A percentile compares a stretch with the other conserved stretches of the same genome.
These are phyloP conservation scores for Obelidium mucronatum DNA, from an alignment of 192 early-diverging fungal genomes.

Conservation along the genomic window DNA sequence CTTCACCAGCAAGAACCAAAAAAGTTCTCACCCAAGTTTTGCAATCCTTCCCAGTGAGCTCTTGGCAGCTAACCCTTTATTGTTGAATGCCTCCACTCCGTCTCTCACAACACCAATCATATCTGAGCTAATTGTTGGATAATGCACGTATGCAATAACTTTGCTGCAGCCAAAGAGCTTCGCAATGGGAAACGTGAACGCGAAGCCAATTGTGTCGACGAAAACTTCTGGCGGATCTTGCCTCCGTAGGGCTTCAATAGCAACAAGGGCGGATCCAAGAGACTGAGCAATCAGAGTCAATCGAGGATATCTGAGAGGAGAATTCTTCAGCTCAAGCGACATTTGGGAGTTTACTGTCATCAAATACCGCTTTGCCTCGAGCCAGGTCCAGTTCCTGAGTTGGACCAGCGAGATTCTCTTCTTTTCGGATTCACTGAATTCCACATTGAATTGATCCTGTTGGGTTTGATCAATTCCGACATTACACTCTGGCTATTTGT, in stretches of 20 bases:
- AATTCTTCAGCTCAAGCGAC: neutral
- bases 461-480: neutral
- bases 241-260: conserved; percentile 76
- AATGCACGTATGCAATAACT: conserved; percentile 91
- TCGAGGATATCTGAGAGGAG: conserved; percentile 66
- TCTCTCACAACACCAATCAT: conserved; percentile 81
- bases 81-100: conserved; percentile 70
- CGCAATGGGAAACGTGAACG: conserved; percentile 89
- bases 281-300: conserved; percentile 90
- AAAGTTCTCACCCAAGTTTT: conserved; percentile 68
- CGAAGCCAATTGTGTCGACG: conserved; percentile 96
- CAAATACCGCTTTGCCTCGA: conserved; percentile 77
- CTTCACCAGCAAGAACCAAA: neutral
- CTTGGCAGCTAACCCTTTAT: conserved; percentile 60
- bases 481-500: too few relatives aligned
- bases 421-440: conserved; percentile 76
- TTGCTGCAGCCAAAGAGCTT: conserved; percentile 60
- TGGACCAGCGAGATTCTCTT: conserved; percentile 67
- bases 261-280: conserved; percentile 79
- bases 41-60: conserved; percentile 61
- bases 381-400: conserved; percentile 67
- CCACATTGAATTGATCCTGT: conserved; percentile 46
- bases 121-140: conserved; percentile 93
- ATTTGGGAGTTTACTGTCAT: too few relatives aligned
- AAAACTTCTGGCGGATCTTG: conserved; percentile 79